Evolutionary conservation across 257 asterid genomes (phyloP).

Genomic region (Solanum chmielewskii): DNA sequence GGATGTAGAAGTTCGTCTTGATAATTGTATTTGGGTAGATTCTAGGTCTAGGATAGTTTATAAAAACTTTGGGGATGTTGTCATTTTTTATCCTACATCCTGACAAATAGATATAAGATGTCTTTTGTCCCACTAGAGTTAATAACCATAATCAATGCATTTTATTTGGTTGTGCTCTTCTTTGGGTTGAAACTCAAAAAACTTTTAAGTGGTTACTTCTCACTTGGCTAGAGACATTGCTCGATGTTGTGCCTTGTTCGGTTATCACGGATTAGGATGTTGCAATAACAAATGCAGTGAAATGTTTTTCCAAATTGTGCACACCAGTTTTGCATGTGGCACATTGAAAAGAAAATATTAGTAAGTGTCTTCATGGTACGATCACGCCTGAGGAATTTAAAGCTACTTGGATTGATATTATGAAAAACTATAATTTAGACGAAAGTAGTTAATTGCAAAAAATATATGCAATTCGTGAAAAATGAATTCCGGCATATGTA

Average conservation of each 20-base stretch:
- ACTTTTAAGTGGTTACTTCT: background rate
- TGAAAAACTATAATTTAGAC: too few relatives aligned
- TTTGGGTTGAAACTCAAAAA: background rate
- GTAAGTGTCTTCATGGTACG: too few relatives aligned
- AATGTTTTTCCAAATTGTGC: background rate
- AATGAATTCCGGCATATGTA: too few relatives aligned
- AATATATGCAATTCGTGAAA: too few relatives aligned
- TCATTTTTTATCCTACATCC: background rate
- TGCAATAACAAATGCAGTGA: background rate
- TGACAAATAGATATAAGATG: background rate
- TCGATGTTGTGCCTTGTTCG: background rate
- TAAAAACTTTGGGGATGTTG: background rate
- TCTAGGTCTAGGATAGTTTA: background rate
- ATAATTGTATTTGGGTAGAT: background rate
- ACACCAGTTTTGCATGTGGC: background rate
- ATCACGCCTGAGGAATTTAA: too few relatives aligned
- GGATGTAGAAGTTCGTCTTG: background rate
- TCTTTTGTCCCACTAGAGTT: background rate
- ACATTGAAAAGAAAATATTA: background rate
- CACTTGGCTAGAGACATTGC: background rate
- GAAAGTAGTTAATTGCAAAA: too few relatives aligned
- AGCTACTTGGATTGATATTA: too few relatives aligned
- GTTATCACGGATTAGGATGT: background rate
- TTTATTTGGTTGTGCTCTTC: constrained; percentile 5
- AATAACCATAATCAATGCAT: background rate